Percentiles rank a stretch among this genome's conserved stretches.
These are phyloP conservation scores for Yamadazyma trypodendri DNA, from an alignment of 1,139 yeast species.

Conservation along the genomic window DNA sequence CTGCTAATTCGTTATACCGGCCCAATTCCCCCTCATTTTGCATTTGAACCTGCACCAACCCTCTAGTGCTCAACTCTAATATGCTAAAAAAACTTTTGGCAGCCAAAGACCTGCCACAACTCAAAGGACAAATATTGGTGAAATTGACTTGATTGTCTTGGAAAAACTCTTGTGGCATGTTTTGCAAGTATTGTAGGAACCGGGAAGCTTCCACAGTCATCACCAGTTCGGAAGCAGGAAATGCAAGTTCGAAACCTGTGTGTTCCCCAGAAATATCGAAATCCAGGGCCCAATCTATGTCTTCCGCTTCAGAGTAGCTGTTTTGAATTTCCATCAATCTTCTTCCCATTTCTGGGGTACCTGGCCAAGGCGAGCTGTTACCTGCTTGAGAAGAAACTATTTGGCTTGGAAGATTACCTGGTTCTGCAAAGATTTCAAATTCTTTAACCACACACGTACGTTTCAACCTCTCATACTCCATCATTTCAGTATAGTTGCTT, in stretches of 20 bases:
- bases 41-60: conserved; percentile 6
- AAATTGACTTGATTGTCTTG: not conserved
- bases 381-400: no score
- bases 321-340: conserved; percentile 1
- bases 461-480: not conserved
- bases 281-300: not conserved
- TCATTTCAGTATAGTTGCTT: conserved; percentile 11
- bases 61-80: conserved; percentile 33
- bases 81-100: conserved; percentile 41
- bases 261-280: not conserved
- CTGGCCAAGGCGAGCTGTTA: not conserved
- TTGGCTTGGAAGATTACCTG: not conserved
- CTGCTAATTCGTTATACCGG: not conserved
- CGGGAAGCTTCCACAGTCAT: not conserved
- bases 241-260: not conserved
- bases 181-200: conserved; percentile 1
- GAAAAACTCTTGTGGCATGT: not conserved
- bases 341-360: conserved; percentile 19
- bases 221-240: not conserved
- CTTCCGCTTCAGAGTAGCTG: not conserved
- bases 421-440: not conserved
- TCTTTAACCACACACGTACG: not conserved
- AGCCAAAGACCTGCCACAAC: conserved; percentile 24
- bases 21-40: not conserved
- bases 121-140: conserved; percentile 12